A percentile compares a stretch with the other conserved stretches of the same genome.
These are phyloP conservation scores for Fusarium pseudoanthophilum DNA, from an alignment of 2,329 filamentous ascomycete species.

Conservation along the genomic window DNA sequence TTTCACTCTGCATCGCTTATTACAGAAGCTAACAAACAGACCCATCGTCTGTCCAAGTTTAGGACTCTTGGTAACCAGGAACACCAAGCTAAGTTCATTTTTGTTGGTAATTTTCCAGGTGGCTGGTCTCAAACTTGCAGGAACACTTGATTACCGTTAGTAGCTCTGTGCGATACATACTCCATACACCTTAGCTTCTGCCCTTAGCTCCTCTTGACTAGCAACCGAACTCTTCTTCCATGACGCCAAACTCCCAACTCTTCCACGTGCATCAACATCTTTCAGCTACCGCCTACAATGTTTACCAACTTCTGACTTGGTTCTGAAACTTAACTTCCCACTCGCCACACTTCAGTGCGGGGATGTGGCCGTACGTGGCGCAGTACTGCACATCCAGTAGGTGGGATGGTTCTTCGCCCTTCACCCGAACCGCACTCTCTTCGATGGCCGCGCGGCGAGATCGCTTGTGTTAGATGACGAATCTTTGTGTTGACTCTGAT, in stretches of 20 bases:
- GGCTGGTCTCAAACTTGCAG: background rate
- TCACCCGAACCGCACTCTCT: conserved; percentile 46
- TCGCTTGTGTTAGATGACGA: conserved; percentile 25
- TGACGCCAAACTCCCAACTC: conserved; percentile 27
- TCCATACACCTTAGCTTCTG: background rate
- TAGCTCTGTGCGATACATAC: background rate
- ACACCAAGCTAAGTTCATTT: background rate
- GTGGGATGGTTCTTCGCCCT: conserved; percentile 13
- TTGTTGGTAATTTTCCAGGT: background rate
- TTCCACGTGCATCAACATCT: background rate
- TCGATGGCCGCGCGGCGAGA: conserved; percentile 42
- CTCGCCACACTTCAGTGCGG: conserved; percentile 22
- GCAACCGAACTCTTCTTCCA: background rate
- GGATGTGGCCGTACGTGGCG: conserved; percentile 27
- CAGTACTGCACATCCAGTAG: background rate
- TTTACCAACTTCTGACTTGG: conserved; percentile 36
- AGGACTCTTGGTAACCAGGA: background rate
- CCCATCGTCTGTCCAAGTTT: conserved; percentile 15
- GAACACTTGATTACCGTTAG: background rate
- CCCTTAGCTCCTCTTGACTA: background rate
- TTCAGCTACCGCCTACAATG: background rate
- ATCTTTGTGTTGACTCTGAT: conserved; percentile 10
- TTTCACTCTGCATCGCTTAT: conserved; percentile 9
- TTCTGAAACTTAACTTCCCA: conserved; percentile 33
- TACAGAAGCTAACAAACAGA: conserved; percentile 3